Evolutionary conservation across 2,329 filamentous ascomycete genomes (phyloP), one percentile per base, ranked within the genome.

Genomic region (Alternaria novae-zelandiae): DNA sequence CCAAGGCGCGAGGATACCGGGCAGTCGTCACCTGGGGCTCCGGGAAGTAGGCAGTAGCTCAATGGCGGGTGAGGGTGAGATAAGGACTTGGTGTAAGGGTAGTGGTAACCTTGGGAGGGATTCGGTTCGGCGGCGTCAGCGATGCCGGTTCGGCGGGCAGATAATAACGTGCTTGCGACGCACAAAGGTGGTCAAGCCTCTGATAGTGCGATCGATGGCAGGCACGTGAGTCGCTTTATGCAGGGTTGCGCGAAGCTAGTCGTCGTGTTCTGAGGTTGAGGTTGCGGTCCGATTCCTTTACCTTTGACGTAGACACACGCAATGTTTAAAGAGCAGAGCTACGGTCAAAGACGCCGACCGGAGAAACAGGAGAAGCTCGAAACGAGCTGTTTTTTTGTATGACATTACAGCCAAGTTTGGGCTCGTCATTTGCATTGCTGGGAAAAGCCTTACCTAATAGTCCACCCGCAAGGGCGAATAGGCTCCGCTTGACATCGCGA

Each of bases 391-490:
- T 65, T 53, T 51, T 63, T 76, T 57, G 76, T 76, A 70, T 69
- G 70, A 77, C 67, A 56, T 65, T 68, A 62, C 50, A 68, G 67
- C 65, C 67, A 61, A 64, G 61, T 68, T 71, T 65, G 66, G 50
- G 59, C 54, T 69, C 68, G 67, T 74, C 71, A 72, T 71, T 70
- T 67, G 68, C 68, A 64, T 70, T 72, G 57, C 50, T 70, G 66
- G 66, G 67, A 66, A 68, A 57, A 73, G 73, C 51, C 61, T 79
- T 79, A 79, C 72, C 69, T 79, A 79, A 79, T 79, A 73, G 74
- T 68, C 73, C 62, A 51, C 47, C 20, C 41, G 55, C 56, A 56
- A 64, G 68, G 64, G 73, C 75, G 72, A 78, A 78, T 78, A 69
- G 74, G 64, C 72, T 70, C 70, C 72, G 66, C 68, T 71, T 73